phyloP scores from a whole-genome alignment of 306 rosid genomes.

The Delonix regia region DNA sequence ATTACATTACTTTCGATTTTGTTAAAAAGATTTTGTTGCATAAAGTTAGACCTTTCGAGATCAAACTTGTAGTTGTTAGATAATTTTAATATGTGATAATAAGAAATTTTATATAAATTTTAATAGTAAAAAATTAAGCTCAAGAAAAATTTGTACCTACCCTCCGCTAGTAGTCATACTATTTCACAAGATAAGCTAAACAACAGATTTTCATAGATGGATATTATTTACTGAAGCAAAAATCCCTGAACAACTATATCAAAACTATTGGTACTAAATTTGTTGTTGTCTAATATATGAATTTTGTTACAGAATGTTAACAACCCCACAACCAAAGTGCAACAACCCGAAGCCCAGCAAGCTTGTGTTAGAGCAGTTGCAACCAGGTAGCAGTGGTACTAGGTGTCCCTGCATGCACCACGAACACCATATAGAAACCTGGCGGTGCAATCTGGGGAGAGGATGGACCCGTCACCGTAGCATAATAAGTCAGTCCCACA shows the following conservation, averaged over 20 bases:
- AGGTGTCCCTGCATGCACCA: conserved; percentile 66
- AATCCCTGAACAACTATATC: not conserved
- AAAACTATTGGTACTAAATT: too few species aligned
- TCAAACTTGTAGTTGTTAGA: too few species aligned
- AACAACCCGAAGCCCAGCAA: not conserved
- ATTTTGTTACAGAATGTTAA: not conserved
- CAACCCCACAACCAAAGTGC: not conserved
- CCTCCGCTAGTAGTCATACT: too few species aligned
- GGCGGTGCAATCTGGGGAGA: conserved; percentile 62
- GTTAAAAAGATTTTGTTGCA: too few species aligned
- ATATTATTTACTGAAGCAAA: not conserved
- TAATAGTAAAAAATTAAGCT: too few species aligned
- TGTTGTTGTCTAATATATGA: not conserved
- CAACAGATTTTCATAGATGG: too few species aligned
- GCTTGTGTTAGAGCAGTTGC: conserved; percentile 32
- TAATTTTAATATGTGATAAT: too few species aligned
- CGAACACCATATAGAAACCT: conserved; percentile 66
- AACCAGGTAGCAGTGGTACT: conserved; percentile 72
- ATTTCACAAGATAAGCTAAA: too few species aligned
- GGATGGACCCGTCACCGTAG: conserved; percentile 59
- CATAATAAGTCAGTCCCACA: conserved; percentile 34
- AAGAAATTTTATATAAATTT: too few species aligned
- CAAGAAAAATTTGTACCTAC: too few species aligned
- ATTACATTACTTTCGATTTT: too few species aligned
- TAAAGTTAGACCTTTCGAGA: too few species aligned